A percentile compares a stretch with the other conserved stretches of the same genome.
phyloP scores from a whole-genome alignment of 2,329 filamentous ascomycete species.

The Scopulariopsis brevicaulis region DNA sequence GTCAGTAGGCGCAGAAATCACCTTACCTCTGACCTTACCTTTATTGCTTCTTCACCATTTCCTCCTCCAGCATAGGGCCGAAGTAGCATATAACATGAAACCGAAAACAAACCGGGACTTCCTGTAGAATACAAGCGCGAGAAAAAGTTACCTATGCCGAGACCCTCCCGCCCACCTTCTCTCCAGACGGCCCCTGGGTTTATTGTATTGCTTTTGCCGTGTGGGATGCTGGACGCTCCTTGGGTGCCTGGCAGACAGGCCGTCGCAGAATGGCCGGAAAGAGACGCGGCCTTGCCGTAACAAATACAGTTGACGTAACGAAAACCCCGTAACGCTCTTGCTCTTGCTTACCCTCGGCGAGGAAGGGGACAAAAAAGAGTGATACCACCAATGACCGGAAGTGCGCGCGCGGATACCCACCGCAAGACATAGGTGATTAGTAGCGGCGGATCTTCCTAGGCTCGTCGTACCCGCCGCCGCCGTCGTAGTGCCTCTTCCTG shows the following conservation, averaged over 20 bases:
- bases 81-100: not conserved
- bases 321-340: constrained; percentile 13
- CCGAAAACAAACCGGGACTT: constrained; percentile 3
- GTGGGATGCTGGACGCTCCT: not conserved
- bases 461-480: constrained; percentile 76
- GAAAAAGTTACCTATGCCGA: not conserved
- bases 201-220: not conserved
- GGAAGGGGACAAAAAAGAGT: not conserved
- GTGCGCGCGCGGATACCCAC: constrained; percentile 22
- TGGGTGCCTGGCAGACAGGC: not conserved
- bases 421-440: constrained; percentile 30
- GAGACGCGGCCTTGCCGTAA: constrained; percentile 6
- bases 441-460: constrained; percentile 55
- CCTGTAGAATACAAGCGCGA: not conserved
- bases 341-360: constrained; percentile 2
- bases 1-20: constrained; percentile 3
- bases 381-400: constrained; percentile 17
- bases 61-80: not conserved
- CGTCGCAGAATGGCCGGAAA: not conserved
- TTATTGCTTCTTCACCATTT: not conserved
- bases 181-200: not conserved
- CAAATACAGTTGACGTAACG: constrained; percentile 18
- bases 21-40: constrained; percentile 6
- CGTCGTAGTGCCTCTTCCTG: constrained; percentile 54
- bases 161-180: not conserved